Percentiles rank a stretch among this genome's conserved stretches.
These are phyloP conservation scores for Solioccasus polychromus DNA, from an alignment of 768 basidiomycete species.

Conservation along the genomic window DNA sequence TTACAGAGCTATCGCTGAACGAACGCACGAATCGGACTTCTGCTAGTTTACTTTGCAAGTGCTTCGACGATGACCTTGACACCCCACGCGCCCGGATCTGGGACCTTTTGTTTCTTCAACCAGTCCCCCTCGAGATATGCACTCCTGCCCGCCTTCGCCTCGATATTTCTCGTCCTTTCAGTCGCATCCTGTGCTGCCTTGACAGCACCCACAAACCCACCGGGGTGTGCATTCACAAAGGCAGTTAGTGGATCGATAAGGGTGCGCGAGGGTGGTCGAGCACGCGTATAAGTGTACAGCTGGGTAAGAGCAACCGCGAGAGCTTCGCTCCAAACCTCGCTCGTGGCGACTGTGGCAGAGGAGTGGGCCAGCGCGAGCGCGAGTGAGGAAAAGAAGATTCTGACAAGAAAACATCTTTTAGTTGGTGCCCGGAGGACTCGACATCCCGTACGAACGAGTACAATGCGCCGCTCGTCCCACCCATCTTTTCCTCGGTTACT, in stretches of 20 bases:
- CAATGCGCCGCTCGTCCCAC: conserved; percentile 86
- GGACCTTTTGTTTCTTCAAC: conserved; percentile 56
- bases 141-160: conserved; percentile 85
- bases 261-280: conserved; percentile 86
- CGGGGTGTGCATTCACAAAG: conserved; percentile 47
- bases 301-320: conserved; percentile 55
- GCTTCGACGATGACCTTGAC: conserved; percentile 71
- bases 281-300: conserved; percentile 82
- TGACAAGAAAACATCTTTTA: conserved; percentile 28
- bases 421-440: background rate
- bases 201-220: conserved; percentile 51
- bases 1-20: background rate
- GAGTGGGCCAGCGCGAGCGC: conserved; percentile 63
- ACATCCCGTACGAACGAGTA: conserved; percentile 67
- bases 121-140: conserved; percentile 77
- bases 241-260: conserved; percentile 89
- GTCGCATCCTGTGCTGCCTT: conserved; percentile 62
- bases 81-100: conserved; percentile 94
- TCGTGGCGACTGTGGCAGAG: conserved; percentile 30
- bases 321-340: conserved; percentile 58
- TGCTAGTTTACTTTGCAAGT: too few relatives aligned
- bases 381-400: conserved; percentile 89
- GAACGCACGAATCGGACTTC: too few relatives aligned
- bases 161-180: conserved; percentile 67
- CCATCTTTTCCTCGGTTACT: conserved; percentile 83